Evolutionary conservation across 495 filamentous ascomycete species (phyloP).

Genomic region (Poronia punctata): DNA sequence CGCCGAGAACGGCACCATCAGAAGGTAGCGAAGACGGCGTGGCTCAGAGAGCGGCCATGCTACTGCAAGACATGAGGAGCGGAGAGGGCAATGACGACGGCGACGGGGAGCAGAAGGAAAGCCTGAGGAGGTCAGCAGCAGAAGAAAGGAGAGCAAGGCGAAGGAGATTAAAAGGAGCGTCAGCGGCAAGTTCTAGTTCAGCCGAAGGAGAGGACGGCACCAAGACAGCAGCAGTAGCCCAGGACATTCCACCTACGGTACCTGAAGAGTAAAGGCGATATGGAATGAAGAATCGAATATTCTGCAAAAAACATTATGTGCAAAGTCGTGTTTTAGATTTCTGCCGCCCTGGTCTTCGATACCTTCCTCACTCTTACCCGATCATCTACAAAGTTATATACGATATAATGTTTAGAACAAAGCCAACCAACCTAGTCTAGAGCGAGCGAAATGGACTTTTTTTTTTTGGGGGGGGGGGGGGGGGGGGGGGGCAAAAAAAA

Average conservation of each 20-base stretch:
- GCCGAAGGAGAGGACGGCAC: constrained; percentile 15
- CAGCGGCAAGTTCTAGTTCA: constrained; percentile 8
- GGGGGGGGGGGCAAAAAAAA: no score
- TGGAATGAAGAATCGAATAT: neutral
- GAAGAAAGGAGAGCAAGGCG: constrained; percentile 27
- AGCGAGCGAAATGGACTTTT: neutral
- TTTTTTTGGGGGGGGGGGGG: no score
- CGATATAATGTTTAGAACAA: constrained; percentile 15
- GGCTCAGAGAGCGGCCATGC: constrained; percentile 71
- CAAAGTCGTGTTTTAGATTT: neutral
- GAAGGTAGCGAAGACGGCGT: constrained; percentile 65
- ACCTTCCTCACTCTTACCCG: constrained; percentile 1
- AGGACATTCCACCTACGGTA: constrained; percentile 15
- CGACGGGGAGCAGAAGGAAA: constrained; percentile 51
- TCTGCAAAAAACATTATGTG: neutral
- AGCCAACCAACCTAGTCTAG: constrained; percentile 4
- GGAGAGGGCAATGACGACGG: constrained; percentile 55
- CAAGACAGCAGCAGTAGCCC: constrained; percentile 14
- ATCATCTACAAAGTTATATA: constrained; percentile 14
- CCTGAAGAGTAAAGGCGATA: constrained; percentile 14
- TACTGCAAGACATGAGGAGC: constrained; percentile 70
- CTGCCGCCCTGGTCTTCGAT: neutral
- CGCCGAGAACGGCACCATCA: constrained; percentile 32
- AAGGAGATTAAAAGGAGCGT: constrained; percentile 22
- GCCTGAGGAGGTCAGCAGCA: constrained; percentile 43